phyloP scores from a whole-genome alignment of 208 protist genomes.

The Crithidia expoeki region DNA sequence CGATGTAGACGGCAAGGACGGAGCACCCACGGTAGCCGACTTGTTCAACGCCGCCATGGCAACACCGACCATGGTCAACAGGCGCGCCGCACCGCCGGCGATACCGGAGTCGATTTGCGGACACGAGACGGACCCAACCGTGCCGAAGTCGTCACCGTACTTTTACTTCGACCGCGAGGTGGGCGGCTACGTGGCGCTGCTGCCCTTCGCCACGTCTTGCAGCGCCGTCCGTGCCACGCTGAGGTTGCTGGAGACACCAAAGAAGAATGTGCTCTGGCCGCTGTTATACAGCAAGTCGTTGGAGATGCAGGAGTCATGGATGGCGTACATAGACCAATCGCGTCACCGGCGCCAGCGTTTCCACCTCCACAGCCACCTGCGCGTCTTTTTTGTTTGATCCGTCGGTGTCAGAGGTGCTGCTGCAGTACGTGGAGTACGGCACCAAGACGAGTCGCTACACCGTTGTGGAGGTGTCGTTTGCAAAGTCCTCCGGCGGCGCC shows the following conservation, averaged over 20 bases:
- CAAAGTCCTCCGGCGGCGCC: slow-evolving; percentile 20
- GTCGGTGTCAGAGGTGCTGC: slow-evolving; percentile 24
- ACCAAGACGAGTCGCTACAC: slow-evolving; percentile 18
- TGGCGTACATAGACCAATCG: slow-evolving; percentile 33
- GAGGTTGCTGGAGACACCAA: slow-evolving; percentile 31
- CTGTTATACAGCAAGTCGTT: slow-evolving; percentile 19
- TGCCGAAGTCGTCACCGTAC: neutral
- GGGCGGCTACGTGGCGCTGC: slow-evolving; percentile 33
- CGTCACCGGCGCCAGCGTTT: neutral
- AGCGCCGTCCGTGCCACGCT: slow-evolving; percentile 19
- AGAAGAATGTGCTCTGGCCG: slow-evolving; percentile 33
- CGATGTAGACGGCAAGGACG: neutral
- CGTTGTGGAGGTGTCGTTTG: slow-evolving; percentile 19
- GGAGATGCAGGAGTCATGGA: slow-evolving; percentile 37
- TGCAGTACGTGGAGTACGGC: slow-evolving; percentile 30
- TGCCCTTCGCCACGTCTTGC: slow-evolving; percentile 47
- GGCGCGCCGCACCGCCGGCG: slow-evolving; percentile 23
- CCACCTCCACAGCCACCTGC: slow-evolving; percentile 10
- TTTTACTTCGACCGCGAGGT: slow-evolving; percentile 23
- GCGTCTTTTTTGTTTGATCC: slow-evolving; percentile 25
- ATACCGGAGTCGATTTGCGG: slow-evolving; percentile 28
- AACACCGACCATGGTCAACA: slow-evolving; percentile 7
- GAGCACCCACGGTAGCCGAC: neutral
- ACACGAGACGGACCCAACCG: neutral
- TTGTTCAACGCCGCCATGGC: neutral